Evolutionary conservation across 148 eudicot genomes (phyloP).

Genomic region (Diospyros lotus): DNA sequence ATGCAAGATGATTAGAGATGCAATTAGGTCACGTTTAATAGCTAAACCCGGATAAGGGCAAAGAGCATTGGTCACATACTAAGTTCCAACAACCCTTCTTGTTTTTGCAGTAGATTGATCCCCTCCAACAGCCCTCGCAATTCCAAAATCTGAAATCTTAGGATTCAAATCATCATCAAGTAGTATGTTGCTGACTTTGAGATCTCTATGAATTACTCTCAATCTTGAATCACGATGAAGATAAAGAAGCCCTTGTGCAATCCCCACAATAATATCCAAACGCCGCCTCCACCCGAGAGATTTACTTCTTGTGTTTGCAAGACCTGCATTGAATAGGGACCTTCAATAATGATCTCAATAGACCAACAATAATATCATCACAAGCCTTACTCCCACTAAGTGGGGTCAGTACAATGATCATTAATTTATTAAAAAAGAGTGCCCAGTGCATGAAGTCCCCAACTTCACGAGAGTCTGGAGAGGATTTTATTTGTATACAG

Average conservation of each 20-base stretch:
- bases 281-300: conserved; percentile 10
- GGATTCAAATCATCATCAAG: conserved; percentile 13
- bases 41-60: neutral
- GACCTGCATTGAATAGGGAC: neutral
- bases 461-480: no score
- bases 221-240: conserved; percentile 24
- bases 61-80: neutral
- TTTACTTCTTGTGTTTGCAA: neutral
- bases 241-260: conserved; percentile 17
- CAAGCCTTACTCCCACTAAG: no score
- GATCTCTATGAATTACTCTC: conserved; percentile 22
- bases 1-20: neutral
- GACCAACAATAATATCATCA: no score
- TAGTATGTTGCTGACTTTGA: conserved; percentile 12
- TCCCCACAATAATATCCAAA: conserved; percentile 10
- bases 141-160: conserved; percentile 9
- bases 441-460: no score
- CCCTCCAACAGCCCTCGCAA: neutral
- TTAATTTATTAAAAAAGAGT: no score
- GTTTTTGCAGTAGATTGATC: conserved; percentile 2
- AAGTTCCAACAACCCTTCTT: conserved; percentile 1
- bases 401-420: no score
- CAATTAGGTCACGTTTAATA: neutral
- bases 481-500: no score
- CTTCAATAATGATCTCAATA: neutral